Evolutionary conservation across 768 basidiomycete genomes (phyloP), one percentile per base, ranked within the genome.

Genomic region (Multifurca ochricompacta): DNA sequence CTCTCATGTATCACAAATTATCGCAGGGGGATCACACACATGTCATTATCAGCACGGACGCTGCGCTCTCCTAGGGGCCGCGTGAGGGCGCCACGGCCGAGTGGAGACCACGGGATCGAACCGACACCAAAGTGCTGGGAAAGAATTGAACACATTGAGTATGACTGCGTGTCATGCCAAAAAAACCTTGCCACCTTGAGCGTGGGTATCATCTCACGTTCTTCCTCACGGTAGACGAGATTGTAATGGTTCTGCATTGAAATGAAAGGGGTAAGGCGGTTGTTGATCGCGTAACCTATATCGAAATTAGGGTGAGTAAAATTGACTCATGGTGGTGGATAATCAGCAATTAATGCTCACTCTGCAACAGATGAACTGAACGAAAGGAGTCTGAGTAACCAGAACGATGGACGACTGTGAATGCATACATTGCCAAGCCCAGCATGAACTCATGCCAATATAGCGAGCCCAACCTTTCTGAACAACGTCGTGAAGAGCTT

Each of bases 181-280:
- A 37, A 14, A 41, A 53, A 6, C 28, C 13, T 19, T 23, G 54
- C 2, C 19, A 62, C 65, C 57, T 63, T 67, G 63, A 62, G 57
- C 34, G 61, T 66, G 27, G 69, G 65, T 42, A 65, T 59, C 69
- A 70, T 68, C 54, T 68, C 68, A 65, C 74, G 62, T 48, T 70
- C 68, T 57, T 76, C 74, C 59, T 76, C 75, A 25, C 75, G 66
- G 59, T 76, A 76, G 28, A 74, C 56, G 8, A 73, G 66, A 23
- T 59, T 69, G 59, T 76, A 69, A 45, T 71, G 68, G 60, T 74
- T 75, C 64, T 76, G 75, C 75, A 76, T 76, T 10, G 69, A 68
- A 62, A 75, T 70, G 64, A 76, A 76, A 19, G 71, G 71, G 5
- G 75, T 74, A 14, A 67, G 58, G 42, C 62, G 63, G 45, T 67